Evolutionary conservation across 176 grass and related monocot species (phyloP), one percentile per base, ranked within the genome.

Genomic region (Elymus sibiricus): DNA sequence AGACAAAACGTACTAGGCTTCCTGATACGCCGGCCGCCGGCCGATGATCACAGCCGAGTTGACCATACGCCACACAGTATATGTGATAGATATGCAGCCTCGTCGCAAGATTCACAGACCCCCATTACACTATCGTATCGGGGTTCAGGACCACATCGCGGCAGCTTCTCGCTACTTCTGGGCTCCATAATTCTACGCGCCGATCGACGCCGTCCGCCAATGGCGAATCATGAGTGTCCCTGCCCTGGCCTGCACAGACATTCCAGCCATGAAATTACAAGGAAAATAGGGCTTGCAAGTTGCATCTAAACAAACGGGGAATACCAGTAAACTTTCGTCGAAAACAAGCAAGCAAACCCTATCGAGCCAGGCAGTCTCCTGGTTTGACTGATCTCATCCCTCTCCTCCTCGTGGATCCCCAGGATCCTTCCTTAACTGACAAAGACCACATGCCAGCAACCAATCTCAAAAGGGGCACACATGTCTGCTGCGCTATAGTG

Each of bases 211-310:
- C 63, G 55, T 43, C 79, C 51, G 12, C 21, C 72, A 42, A 63
- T 21, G 76, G 9, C n/a, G 39, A 68, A 80, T 80, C 37, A 69
- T 78, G 77, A 6, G 61, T 84, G 69, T 63, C 68, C 16, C 76
- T 76, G 26, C 68, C 12, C 47, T 91, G 85, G n/a, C 12, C 47
- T 91, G 85, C 28, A 81, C 89, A 84, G 55, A 87, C 76, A 84
- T 87, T 80, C 89, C 46, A 39, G 28, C 5, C 26, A 62, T 6
- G 5, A 28, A 24, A 24, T 42, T 3, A 16, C n/a, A 73, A 27
- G 26, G 70, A 9, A 16, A 44, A 9, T 15, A 49, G 42, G 39
- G 25, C 5, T 19, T 17, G 72, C 43, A 75, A 75, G 7, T 28
- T 75, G 72, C 79, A 16, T 11, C 62, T 67, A 71, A 82, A 83